phyloP scores from a whole-genome alignment of 768 basidiomycete genomes.

The Kondoa subrosea region DNA sequence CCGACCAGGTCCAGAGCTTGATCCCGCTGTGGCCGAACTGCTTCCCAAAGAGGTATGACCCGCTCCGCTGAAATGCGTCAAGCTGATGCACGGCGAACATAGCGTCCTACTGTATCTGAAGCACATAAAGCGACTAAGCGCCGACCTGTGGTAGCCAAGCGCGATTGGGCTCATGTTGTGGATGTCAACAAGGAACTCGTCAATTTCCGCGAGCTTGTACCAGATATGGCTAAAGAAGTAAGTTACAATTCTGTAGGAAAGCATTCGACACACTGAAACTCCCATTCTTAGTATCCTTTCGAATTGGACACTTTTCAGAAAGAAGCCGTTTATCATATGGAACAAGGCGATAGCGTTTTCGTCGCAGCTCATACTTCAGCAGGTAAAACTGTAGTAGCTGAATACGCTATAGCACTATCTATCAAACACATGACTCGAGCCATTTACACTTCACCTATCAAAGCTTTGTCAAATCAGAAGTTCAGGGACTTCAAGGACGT shows the following conservation, averaged over 20 bases:
- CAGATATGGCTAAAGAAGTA: constrained; percentile 88
- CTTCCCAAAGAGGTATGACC: constrained; percentile 39
- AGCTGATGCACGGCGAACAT: constrained; percentile 8
- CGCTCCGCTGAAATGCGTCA: background rate
- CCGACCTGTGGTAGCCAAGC: constrained; percentile 48
- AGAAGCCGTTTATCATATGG: constrained; percentile 92
- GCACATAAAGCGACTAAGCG: constrained; percentile 31
- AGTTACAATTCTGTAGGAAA: constrained; percentile 10
- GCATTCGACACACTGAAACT: background rate
- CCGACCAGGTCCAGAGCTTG: constrained; percentile 37
- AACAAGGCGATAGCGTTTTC: constrained; percentile 93
- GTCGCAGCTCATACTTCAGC: constrained; percentile 99
- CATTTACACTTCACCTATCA: constrained; percentile 88
- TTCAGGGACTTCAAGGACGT: constrained; percentile 97
- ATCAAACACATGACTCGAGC: constrained; percentile 98
- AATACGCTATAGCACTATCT: constrained; percentile 93
- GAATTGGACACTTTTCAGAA: constrained; percentile 97
- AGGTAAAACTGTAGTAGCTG: constrained; percentile 96
- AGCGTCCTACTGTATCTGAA: constrained; percentile 17
- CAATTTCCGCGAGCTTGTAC: constrained; percentile 82
- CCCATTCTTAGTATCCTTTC: constrained; percentile 73
- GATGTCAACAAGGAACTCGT: constrained; percentile 75
- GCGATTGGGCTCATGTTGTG: constrained; percentile 95
- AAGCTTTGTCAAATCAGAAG: constrained; percentile 95
- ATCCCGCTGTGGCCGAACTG: constrained; percentile 57